Evolutionary conservation across 2,329 filamentous ascomycete genomes (phyloP).

Genomic region (Cladorrhinum sp.): DNA sequence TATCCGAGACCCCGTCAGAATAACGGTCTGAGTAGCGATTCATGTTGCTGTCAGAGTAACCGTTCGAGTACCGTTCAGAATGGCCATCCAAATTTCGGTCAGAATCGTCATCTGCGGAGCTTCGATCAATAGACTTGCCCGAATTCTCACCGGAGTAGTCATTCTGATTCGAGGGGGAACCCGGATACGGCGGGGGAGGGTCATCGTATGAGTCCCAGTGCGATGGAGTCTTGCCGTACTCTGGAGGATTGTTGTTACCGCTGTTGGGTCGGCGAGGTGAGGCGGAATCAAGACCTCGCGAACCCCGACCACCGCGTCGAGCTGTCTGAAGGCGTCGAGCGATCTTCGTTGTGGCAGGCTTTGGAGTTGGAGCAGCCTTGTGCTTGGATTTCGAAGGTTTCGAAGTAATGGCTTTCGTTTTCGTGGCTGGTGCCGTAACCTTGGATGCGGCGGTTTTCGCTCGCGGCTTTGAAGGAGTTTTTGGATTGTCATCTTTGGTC

Average conservation of each 20-base stretch:
- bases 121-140: too few species aligned
- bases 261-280: background rate
- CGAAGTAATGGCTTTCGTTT: background rate
- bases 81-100: too few species aligned
- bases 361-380: background rate
- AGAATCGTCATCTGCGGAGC: too few species aligned
- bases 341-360: background rate
- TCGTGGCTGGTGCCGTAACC: background rate
- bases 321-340: background rate
- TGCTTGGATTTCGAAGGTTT: background rate
- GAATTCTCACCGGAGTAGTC: too few species aligned
- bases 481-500: background rate
- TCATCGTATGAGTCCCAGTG: constrained; percentile 11
- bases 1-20: too few species aligned
- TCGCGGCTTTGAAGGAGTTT: too few species aligned
- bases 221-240: constrained; percentile 8
- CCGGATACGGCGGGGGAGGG: constrained; percentile 19
- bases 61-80: too few species aligned
- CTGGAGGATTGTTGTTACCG: background rate
- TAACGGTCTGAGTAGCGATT: too few species aligned
- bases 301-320: background rate
- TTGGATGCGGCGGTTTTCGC: too few species aligned
- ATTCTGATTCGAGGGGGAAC: background rate
- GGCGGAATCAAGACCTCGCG: background rate
- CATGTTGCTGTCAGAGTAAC: too few species aligned